phyloP scores from a whole-genome alignment of 225 moss, liverwort and hornwort species.

The Lunularia cruciata region DNA sequence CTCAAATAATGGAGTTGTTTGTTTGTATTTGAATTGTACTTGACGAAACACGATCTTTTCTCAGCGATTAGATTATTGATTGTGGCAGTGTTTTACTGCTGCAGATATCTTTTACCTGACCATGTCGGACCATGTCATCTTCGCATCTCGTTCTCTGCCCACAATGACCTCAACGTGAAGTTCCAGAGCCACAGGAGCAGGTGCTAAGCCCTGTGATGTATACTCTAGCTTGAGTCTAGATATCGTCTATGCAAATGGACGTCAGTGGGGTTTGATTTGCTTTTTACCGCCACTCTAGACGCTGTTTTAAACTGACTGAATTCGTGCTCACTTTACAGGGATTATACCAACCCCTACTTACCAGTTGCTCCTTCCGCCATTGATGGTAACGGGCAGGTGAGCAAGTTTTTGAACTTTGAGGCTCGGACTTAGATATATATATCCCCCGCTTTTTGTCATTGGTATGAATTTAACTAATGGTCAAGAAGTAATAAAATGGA shows the following conservation, averaged over 20 bases:
- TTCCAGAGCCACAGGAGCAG: slow-evolving; percentile 99
- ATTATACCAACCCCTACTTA: slow-evolving; percentile 93
- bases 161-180: slow-evolving; percentile 97
- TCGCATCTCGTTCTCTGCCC: slow-evolving; percentile 96
- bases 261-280: not conserved
- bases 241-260: not conserved
- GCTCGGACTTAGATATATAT: not conserved
- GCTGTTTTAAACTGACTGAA: not conserved
- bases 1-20: no score
- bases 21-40: no score
- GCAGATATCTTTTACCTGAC: slow-evolving; percentile 88
- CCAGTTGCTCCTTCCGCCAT: slow-evolving; percentile 98
- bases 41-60: no score
- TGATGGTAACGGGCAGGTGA: slow-evolving; percentile 92
- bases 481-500: no score
- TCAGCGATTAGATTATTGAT: no score
- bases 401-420: slow-evolving; percentile 14
- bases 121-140: slow-evolving; percentile 94
- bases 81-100: not conserved
- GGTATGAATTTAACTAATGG: no score
- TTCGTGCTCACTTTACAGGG: slow-evolving; percentile 39
- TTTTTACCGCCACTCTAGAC: no score
- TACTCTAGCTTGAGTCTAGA: not conserved
- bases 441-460: not conserved
- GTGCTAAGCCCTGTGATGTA: slow-evolving; percentile 23